Conservation (phyloP, 140 eudicot species). For the Ambrosia hybrid region DNA sequence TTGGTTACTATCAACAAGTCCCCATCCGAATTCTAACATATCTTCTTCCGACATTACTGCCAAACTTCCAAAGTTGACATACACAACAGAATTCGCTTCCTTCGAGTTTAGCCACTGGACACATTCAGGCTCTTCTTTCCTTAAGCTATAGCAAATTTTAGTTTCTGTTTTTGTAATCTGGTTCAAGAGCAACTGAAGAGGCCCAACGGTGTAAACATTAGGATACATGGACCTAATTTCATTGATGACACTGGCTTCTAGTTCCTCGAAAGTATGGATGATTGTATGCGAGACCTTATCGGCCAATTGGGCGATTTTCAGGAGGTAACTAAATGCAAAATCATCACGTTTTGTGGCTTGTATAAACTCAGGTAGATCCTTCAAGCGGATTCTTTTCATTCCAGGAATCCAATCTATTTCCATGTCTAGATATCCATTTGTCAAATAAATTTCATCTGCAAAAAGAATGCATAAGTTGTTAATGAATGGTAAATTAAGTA, state of each 20-base stretch:
- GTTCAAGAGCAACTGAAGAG: conserved; percentile 7
- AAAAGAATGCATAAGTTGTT: not conserved
- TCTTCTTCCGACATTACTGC: not conserved
- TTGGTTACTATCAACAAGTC: not conserved
- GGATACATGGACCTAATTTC: not conserved
- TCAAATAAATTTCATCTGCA: conserved; percentile 13
- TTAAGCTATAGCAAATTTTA: not conserved
- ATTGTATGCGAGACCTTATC: not conserved
- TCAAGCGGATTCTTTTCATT: not conserved
- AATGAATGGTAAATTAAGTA: too few species aligned
- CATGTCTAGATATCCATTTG: conserved; percentile 18
- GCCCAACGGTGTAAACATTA: conserved; percentile 1
- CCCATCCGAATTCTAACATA: not conserved
- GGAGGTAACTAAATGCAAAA: not conserved
- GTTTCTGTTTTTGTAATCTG: not conserved
- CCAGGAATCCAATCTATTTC: conserved; percentile 11
- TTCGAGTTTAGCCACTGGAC: not conserved
- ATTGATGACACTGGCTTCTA: not conserved
- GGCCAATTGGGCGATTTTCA: not conserved
- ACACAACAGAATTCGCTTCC: not conserved
- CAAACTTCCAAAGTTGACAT: not conserved
- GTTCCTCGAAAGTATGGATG: conserved; percentile 1
- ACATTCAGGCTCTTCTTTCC: not conserved
- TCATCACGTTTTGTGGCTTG: not conserved
- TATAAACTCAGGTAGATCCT: not conserved